Conservation (phyloP, 106 monocot genomes). For the Allium sativum region DNA sequence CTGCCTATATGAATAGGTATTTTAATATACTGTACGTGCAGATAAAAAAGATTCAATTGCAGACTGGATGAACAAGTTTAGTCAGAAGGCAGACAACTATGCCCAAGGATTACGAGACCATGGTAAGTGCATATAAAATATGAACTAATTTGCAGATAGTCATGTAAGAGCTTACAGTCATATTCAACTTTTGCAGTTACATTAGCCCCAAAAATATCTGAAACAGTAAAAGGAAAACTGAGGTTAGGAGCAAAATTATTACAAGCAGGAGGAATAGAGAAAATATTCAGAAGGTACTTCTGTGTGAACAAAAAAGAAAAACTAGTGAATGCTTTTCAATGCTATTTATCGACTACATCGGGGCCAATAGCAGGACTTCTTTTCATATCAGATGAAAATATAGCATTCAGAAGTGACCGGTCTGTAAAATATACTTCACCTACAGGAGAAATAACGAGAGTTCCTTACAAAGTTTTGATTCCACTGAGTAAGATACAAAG, state of each 20-base stretch:
- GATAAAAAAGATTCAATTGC: constrained; percentile 8
- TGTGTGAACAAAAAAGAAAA: constrained; percentile 24
- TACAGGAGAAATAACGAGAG: constrained; percentile 12
- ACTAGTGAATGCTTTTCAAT: constrained; percentile 29
- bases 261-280: constrained; percentile 19
- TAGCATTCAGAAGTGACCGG: constrained; percentile 23
- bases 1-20: background rate
- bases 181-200: constrained; percentile 8
- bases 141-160: background rate
- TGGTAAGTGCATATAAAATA: background rate
- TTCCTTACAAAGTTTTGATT: too few relatives aligned
- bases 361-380: constrained; percentile 31
- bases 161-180: background rate
- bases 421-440: constrained; percentile 14
- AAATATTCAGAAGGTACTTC: constrained; percentile 19
- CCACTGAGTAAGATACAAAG: constrained; percentile 16
- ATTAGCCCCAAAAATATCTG: constrained; percentile 18
- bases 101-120: constrained; percentile 7
- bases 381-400: constrained; percentile 23
- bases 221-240: background rate
- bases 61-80: constrained; percentile 13
- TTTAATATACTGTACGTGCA: constrained; percentile 5
- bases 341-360: constrained; percentile 29
- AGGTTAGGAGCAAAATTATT: background rate
- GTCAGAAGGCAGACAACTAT: constrained; percentile 13